A percentile compares a stretch with the other conserved stretches of the same genome.
Conservation (phyloP, 352 stramenopile genomes). For the Globisporangium camurandrum region DNA sequence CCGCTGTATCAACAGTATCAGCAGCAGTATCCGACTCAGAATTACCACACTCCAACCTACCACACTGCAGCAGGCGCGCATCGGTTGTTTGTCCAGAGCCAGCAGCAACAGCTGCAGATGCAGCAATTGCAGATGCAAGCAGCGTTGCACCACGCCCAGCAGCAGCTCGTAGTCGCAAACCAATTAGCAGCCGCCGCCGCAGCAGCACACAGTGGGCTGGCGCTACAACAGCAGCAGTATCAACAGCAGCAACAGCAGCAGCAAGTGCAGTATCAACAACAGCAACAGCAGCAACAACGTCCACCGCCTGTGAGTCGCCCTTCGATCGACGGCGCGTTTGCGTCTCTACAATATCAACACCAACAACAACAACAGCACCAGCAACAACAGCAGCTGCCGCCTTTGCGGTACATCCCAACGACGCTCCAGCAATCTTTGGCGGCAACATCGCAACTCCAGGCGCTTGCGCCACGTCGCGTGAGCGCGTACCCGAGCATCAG, state of each 20-base stretch:
- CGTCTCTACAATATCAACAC: no score
- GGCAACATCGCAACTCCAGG: background rate
- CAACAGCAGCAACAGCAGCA: slow-evolving; percentile 10
- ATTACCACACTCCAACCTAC: background rate
- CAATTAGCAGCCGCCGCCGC: no score
- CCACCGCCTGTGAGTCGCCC: no score
- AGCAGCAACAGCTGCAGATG: slow-evolving; percentile 9
- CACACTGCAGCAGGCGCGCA: slow-evolving; percentile 10
- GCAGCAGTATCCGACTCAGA: slow-evolving; percentile 1
- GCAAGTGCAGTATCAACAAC: slow-evolving; percentile 10
- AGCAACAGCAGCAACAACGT: slow-evolving; percentile 11
- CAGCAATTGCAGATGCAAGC: slow-evolving; percentile 11
- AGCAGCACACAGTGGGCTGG: no score
- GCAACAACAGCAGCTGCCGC: background rate
- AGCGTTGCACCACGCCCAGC: no score
- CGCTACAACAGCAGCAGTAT: no score
- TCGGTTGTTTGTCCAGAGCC: slow-evolving; percentile 10
- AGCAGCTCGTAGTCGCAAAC: no score
- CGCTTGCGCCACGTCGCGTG: slow-evolving; percentile 3
- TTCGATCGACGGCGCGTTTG: no score
- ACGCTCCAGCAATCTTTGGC: no score
- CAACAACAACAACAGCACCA: no score
- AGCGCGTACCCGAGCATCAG: background rate
- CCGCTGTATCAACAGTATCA: slow-evolving; percentile 9
- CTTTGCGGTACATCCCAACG: no score